A percentile compares a stretch with the other conserved stretches of the same genome.
phyloP scores from a whole-genome alignment of 768 basidiomycete genomes.

The Amanita rimosa region DNA sequence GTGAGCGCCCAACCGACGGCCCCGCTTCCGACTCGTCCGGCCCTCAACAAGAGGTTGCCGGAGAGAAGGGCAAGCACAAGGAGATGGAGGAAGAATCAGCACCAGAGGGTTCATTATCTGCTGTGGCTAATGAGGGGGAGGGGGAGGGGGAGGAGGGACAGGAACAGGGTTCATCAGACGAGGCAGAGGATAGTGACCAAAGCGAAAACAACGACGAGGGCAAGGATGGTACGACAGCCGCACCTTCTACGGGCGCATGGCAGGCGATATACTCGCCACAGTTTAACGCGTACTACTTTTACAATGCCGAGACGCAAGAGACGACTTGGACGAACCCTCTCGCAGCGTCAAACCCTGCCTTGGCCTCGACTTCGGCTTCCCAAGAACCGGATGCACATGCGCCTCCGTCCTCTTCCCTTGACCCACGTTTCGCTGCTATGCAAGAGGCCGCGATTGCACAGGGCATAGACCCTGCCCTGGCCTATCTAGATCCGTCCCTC shows the following conservation, averaged over 20 bases:
- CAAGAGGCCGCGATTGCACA: constrained; percentile 65
- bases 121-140: not conserved
- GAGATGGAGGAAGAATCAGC: not conserved
- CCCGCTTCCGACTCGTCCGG: not conserved
- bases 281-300: constrained; percentile 80
- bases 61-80: not conserved
- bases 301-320: constrained; percentile 61
- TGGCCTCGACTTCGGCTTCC: constrained; percentile 14
- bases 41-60: not conserved
- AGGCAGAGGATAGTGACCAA: not conserved
- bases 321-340: constrained; percentile 83
- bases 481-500: constrained; percentile 70
- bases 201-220: not conserved
- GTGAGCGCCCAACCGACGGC: not conserved
- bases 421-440: constrained; percentile 33
- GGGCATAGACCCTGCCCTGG: constrained; percentile 77
- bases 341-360: constrained; percentile 19
- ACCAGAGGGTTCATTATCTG: not conserved
- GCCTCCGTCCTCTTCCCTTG: constrained; percentile 13
- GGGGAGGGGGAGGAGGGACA: not conserved
- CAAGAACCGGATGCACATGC: constrained; percentile 12
- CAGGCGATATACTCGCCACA: constrained; percentile 74
- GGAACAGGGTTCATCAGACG: not conserved
- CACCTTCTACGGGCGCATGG: constrained; percentile 32
- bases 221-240: constrained; percentile 4